Base-by-base conservation (phyloP, 192 early-diverging fungal genomes). In the Coemansia sp. region DNA sequence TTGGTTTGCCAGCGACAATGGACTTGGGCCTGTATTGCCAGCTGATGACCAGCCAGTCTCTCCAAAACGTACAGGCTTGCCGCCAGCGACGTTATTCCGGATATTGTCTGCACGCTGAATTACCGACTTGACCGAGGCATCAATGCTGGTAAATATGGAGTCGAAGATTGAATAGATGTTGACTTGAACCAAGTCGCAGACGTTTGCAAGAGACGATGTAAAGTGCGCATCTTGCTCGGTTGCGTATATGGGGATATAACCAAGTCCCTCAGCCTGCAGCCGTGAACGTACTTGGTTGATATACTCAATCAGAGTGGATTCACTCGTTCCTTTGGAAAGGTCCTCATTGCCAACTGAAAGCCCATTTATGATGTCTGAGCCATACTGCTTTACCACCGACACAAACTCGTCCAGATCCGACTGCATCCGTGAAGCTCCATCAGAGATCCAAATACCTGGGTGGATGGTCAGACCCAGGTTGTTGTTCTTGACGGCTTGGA, bases 111-210 rank as follows among this genome's bases (percentile, higher is more conserved):
- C 74, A 18, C 74, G 68, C 47, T 60, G 53, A 20, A 78, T 70
- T 2, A 77, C 65, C 13, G 64, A 64, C 50, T 70, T 30, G 0
- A 67, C 75, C 15, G 75, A 78, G 1, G 57, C 31, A 20, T 52
- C 53, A 33, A 78, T 43, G 41, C 39, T 59, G 20, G 63, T 53
- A 26, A 42, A 78, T 23, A n/a, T 18, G 21, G 40, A 23, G 51
- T 72, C 75, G 42, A 78, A 78, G 30, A 78, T 59, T 38, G 75
- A 53, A 45, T 78, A 68, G 23, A 78, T 52, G 57, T 78, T 78
- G 58, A 78, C 53, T 35, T 78, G 75, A 13, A 78, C 59, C n/a
- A 78, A 13, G 39, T 78, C 75, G 6, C 48, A 68, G 1, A 39
- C 68, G 2, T 30, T 65, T 6, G 64, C 69, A 49, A 78, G 42